These are phyloP conservation scores for Paecilomyces formosus DNA, from an alignment of 2,329 filamentous ascomycete species.

Conservation along the genomic window DNA sequence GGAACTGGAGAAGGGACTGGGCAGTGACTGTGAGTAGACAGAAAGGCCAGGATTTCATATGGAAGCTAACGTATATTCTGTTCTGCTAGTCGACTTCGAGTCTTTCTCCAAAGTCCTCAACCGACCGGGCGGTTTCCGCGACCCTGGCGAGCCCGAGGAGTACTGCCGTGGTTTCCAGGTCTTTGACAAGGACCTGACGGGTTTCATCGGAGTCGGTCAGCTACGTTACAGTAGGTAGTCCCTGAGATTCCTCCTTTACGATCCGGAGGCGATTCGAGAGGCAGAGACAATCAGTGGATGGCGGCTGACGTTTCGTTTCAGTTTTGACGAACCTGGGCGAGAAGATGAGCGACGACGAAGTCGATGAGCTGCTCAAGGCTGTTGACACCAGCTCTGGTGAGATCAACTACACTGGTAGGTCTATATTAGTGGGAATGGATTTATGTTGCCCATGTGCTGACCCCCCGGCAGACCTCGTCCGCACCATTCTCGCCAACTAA, in stretches of 20 bases:
- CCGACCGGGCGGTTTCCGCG: slow-evolving; percentile 94
- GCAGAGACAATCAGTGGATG: not conserved
- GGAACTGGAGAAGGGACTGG: slow-evolving; percentile 84
- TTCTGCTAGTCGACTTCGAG: slow-evolving; percentile 79
- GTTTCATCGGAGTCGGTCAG: slow-evolving; percentile 95
- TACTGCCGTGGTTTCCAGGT: slow-evolving; percentile 99
- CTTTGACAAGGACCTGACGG: slow-evolving; percentile 98
- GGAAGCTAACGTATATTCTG: slow-evolving; percentile 6
- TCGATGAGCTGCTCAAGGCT: slow-evolving; percentile 96
- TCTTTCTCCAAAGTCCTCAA: slow-evolving; percentile 95
- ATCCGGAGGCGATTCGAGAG: not conserved
- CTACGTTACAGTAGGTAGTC: slow-evolving; percentile 66
- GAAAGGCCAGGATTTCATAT: not conserved
- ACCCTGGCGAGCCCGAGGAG: slow-evolving; percentile 94
- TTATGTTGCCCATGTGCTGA: slow-evolving; percentile 1
- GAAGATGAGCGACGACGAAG: slow-evolving; percentile 99
- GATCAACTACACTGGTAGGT: slow-evolving; percentile 91
- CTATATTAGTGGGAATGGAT: not conserved
- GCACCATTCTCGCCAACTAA: slow-evolving; percentile 80
- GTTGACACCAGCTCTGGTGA: slow-evolving; percentile 94
- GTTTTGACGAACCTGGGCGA: slow-evolving; percentile 96
- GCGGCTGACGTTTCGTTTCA: slow-evolving; percentile 12
- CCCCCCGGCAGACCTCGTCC: slow-evolving; percentile 63
- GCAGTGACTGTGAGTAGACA: slow-evolving; percentile 72
- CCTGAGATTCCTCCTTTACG: too few relatives aligned